A percentile compares a stretch with the other conserved stretches of the same genome.
Evolutionary conservation across 257 asterid genomes (phyloP).

Genomic region (Echium plantagineum): DNA sequence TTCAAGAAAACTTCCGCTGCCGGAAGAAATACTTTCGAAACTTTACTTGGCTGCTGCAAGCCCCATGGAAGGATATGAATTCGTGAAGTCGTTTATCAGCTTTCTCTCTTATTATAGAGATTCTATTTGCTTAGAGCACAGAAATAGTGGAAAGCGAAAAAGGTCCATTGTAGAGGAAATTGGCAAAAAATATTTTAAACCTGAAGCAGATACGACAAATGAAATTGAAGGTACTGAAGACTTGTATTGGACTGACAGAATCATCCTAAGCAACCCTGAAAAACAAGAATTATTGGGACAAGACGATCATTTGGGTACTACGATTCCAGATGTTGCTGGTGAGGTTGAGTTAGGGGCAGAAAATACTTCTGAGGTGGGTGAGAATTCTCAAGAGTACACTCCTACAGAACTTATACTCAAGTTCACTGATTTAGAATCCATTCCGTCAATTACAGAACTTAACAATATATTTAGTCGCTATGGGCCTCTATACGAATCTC

Average conservation of each 20-base stretch:
- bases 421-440: conserved; percentile 37
- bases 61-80: conserved; percentile 32
- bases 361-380: conserved; percentile 11
- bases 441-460: conserved; percentile 42
- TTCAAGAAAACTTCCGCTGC: conserved; percentile 21
- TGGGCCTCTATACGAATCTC: conserved; percentile 51
- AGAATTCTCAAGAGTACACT: conserved; percentile 18
- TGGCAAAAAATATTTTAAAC: conserved; percentile 11
- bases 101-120: conserved; percentile 41
- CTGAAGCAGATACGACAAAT: conserved; percentile 15
- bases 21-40: conserved; percentile 39
- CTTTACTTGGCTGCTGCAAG: conserved; percentile 37
- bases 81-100: conserved; percentile 20
- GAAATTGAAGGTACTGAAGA: conserved; percentile 33
- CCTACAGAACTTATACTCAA: conserved; percentile 52
- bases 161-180: conserved; percentile 11
- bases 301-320: conserved; percentile 12
- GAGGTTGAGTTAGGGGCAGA: conserved; percentile 15
- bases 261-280: conserved; percentile 27
- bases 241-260: conserved; percentile 60
- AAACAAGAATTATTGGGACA: conserved; percentile 27
- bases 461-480: conserved; percentile 45
- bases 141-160: background rate
- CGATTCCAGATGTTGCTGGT: conserved; percentile 4
- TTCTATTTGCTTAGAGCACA: conserved; percentile 22